Base-by-base conservation (phyloP, 2,329 filamentous ascomycete species). In the Venturia pyrina region DNA sequence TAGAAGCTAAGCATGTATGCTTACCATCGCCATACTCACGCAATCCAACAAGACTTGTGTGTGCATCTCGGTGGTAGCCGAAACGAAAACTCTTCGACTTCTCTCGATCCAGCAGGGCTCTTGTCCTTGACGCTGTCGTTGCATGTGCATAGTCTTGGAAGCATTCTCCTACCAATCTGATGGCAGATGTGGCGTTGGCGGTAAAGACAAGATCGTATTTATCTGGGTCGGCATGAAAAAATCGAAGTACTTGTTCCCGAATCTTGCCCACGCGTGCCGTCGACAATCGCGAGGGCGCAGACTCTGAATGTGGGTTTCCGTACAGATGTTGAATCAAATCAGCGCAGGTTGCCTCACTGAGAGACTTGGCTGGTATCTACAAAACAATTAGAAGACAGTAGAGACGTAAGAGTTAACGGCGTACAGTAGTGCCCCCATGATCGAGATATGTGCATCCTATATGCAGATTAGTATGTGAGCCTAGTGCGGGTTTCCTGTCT, bases 241-340 rank as follows among this genome's bases (percentile, higher is more conserved):
- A 87, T 3, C 73, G 72, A 15, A 88, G 78, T 21, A 84, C 78
- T 66, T 81, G 80, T 66, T 79, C 76, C 17, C 85, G 79, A 8
- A 86, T 78, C 32, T 80, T 77, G 68, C 88, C 83, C 43, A 89
- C 82, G 66, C 82, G 77, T 37, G 83, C 79, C 5, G 85, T 85
- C 1, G 84, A 82, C 24, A 83, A 75, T 65, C 81, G 82, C 17
- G 85, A 86, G 0, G 85, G 85, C 19, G 80, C 77, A 46, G 85
- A 86, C 69, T 84, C 80, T 1, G 87, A 89, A 72, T 89, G 87
- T 1, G 87, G 87, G 69, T 89, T 89, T 13, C 86, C 86, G 70
- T 87, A 87, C n/a, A 89, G 78, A 67, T 81, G 83, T 43, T 76
- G 71, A 50, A 81, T 76, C 74, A 89, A 80, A 69, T 85, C 82